Percentiles rank a stretch among this genome's conserved stretches.
These are phyloP conservation scores for Trichopus zeylanicus DNA, from an alignment of 116 monocot genomes.

Conservation along the genomic window DNA sequence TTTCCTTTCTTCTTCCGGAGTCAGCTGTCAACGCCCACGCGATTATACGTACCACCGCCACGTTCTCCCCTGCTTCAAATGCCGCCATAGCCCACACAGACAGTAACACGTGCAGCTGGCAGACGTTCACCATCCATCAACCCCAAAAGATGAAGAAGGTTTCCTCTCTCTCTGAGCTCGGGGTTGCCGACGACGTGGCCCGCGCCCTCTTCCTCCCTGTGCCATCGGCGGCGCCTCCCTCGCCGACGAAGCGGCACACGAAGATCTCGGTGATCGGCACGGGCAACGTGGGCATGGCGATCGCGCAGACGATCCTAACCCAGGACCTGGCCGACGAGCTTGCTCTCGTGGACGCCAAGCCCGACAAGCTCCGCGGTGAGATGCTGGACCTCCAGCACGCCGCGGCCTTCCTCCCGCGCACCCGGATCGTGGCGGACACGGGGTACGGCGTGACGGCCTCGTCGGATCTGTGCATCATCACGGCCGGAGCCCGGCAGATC, in stretches of 20 bases:
- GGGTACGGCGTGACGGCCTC: slow-evolving; percentile 44
- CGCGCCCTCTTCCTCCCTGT: slow-evolving; percentile 41
- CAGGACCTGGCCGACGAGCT: slow-evolving; percentile 73
- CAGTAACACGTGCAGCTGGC: too few species aligned
- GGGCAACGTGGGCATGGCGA: slow-evolving; percentile 99
- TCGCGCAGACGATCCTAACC: slow-evolving; percentile 90
- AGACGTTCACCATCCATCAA: too few species aligned
- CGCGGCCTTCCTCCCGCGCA: slow-evolving; percentile 79
- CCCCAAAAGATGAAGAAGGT: slow-evolving; percentile 56
- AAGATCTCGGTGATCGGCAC: slow-evolving; percentile 80
- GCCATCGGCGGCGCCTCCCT: slow-evolving; percentile 10
- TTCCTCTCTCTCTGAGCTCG: slow-evolving; percentile 47
- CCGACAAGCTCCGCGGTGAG: slow-evolving; percentile 78
- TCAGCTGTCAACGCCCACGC: too few species aligned
- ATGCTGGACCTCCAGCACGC: slow-evolving; percentile 94
- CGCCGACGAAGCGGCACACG: slow-evolving; percentile 21
- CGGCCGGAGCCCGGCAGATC: slow-evolving; percentile 50
- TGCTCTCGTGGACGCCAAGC: slow-evolving; percentile 61
- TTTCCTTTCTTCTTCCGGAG: too few species aligned
- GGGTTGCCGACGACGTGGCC: slow-evolving; percentile 29
- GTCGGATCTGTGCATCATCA: slow-evolving; percentile 69
- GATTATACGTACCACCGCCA: too few species aligned
- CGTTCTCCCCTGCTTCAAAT: too few species aligned
- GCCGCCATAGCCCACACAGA: too few species aligned
- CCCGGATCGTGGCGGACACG: slow-evolving; percentile 36